These are phyloP conservation scores for Oryza punctata DNA, from an alignment of 176 grass and related monocot genomes.

Conservation along the genomic window DNA sequence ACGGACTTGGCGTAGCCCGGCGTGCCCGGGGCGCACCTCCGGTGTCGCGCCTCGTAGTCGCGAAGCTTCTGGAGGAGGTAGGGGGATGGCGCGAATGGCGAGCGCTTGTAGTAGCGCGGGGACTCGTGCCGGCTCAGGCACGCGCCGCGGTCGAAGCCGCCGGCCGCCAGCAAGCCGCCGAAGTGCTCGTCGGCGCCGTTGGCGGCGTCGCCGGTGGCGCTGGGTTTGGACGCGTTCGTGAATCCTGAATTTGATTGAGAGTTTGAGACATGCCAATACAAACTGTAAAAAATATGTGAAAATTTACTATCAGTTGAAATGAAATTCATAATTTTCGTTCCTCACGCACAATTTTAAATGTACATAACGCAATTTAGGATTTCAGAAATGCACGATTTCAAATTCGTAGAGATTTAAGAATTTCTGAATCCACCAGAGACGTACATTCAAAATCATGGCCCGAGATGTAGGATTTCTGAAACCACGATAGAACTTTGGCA, in stretches of 20 bases:
- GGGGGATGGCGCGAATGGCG: conserved; percentile 18
- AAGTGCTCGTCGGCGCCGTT: conserved; percentile 44
- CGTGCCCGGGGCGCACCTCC: conserved; percentile 53
- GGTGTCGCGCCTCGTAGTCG: conserved; percentile 58
- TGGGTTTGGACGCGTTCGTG: background rate
- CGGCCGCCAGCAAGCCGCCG: conserved; percentile 24
- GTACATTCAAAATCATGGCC: too few relatives aligned
- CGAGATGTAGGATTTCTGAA: too few relatives aligned
- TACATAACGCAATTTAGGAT: too few relatives aligned
- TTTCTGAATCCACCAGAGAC: background rate
- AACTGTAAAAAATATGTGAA: background rate
- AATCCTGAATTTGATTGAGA: conserved; percentile 29
- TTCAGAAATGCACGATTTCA: background rate
- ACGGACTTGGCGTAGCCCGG: conserved; percentile 41
- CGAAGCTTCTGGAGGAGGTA: conserved; percentile 53
- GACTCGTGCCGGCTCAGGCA: conserved; percentile 54
- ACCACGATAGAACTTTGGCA: too few relatives aligned
- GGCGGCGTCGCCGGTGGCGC: too few relatives aligned
- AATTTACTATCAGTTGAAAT: background rate
- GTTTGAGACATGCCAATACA: background rate
- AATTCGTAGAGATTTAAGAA: background rate
- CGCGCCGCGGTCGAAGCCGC: conserved; percentile 24
- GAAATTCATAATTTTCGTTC: background rate
- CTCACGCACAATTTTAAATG: background rate
- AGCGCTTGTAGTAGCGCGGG: conserved; percentile 38